These are phyloP conservation scores for Globisporangium takayamanum DNA, from an alignment of 352 stramenopile species.

Conservation along the genomic window DNA sequence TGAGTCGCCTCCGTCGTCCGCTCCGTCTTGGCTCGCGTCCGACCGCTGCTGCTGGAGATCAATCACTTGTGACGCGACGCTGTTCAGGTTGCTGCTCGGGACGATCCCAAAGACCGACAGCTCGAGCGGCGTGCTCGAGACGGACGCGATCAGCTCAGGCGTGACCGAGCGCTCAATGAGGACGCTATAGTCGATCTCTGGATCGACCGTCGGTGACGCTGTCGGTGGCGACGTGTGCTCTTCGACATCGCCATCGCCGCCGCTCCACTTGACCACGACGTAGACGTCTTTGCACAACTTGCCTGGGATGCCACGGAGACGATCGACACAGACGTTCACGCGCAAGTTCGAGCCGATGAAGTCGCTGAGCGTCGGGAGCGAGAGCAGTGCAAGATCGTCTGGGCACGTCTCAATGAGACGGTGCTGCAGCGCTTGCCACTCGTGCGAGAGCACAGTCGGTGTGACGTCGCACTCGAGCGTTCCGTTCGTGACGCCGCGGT, in stretches of 20 bases:
- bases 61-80: conserved; percentile 47
- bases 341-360: conserved; percentile 55
- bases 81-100: conserved; percentile 69
- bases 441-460: conserved; percentile 57
- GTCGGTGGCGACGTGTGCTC: conserved; percentile 45
- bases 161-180: conserved; percentile 53
- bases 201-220: conserved; percentile 45
- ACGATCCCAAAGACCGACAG: conserved; percentile 63
- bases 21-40: conserved; percentile 12
- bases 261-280: conserved; percentile 47
- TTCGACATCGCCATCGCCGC: conserved; percentile 7
- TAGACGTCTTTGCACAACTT: conserved; percentile 69
- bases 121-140: conserved; percentile 45
- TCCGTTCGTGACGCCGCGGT: conserved; percentile 28
- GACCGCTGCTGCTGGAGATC: conserved; percentile 16
- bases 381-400: conserved; percentile 26
- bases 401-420: conserved; percentile 50
- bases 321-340: conserved; percentile 42
- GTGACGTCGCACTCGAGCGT: conserved; percentile 52
- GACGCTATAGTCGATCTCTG: conserved; percentile 47
- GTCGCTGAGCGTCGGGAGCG: conserved; percentile 33
- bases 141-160: conserved; percentile 32
- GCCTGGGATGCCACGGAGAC: conserved; percentile 51
- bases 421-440: conserved; percentile 70
- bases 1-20: conserved; percentile 19